A percentile compares a stretch with the other conserved stretches of the same genome.
Conservation (phyloP, 352 stramenopile genomes). For the Blastocystis sp. region DNA sequence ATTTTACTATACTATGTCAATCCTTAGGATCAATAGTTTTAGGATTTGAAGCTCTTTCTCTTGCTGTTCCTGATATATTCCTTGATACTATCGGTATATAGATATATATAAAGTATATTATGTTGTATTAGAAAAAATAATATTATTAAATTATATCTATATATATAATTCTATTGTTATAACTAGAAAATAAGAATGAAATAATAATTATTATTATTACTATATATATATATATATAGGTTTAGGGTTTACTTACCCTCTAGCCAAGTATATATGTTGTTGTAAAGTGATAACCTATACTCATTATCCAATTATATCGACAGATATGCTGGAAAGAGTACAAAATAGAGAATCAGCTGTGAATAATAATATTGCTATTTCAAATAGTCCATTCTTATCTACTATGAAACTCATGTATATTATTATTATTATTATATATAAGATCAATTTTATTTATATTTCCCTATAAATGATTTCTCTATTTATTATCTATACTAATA, state of each 20-base stretch:
- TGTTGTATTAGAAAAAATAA: no score
- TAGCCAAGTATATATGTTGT: slow-evolving; percentile 61
- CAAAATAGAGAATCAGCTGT: slow-evolving; percentile 65
- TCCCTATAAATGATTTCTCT: no score
- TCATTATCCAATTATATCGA: slow-evolving; percentile 97
- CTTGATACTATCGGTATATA: slow-evolving; percentile 95
- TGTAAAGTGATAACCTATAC: slow-evolving; percentile 77
- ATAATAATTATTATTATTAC: no score
- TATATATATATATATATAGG: no score
- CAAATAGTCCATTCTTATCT: slow-evolving; percentile 56
- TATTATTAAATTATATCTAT: no score
- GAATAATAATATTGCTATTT: slow-evolving; percentile 70
- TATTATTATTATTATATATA: no score
- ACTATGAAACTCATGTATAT: slow-evolving; percentile 69
- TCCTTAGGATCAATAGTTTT: slow-evolving; percentile 73
- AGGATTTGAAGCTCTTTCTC: slow-evolving; percentile 59
- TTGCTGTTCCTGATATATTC: slow-evolving; percentile 65
- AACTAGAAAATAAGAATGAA: no score
- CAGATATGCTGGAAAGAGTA: slow-evolving; percentile 85
- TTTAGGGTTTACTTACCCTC: slow-evolving; percentile 80
- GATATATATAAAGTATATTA: no score
- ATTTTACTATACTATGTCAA: slow-evolving; percentile 82
- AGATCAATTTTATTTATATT: no score
- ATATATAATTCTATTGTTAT: no score
- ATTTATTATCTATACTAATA: not conserved